phyloP scores from a whole-genome alignment of 2,329 filamentous ascomycete genomes.

The Colletotrichum salicis region DNA sequence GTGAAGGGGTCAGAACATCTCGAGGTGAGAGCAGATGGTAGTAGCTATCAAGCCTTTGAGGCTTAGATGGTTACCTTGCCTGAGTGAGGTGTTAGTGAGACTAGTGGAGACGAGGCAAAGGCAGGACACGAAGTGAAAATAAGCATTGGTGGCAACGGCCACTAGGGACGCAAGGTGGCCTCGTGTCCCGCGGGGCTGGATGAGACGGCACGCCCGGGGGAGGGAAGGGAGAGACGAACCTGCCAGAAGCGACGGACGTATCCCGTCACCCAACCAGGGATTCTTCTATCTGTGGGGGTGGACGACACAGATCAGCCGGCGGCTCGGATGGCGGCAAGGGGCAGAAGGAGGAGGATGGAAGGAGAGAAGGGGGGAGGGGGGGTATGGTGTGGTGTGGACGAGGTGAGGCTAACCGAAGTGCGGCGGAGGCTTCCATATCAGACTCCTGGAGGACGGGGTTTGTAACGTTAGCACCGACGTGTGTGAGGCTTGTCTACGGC shows the following conservation, averaged over 20 bases:
- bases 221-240: slow-evolving; percentile 64
- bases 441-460: slow-evolving; percentile 64
- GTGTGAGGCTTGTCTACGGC: slow-evolving; percentile 12
- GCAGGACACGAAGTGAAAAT: slow-evolving; percentile 17
- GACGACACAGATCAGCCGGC: slow-evolving; percentile 32
- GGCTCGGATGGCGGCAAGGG: slow-evolving; percentile 23
- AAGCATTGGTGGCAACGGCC: slow-evolving; percentile 29
- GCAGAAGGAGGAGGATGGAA: slow-evolving; percentile 3
- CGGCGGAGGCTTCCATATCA: slow-evolving; percentile 98
- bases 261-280: slow-evolving; percentile 90
- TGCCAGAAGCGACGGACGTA: slow-evolving; percentile 99
- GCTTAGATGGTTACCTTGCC: slow-evolving; percentile 47
- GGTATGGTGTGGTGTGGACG: background rate
- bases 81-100: slow-evolving; percentile 37
- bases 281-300: slow-evolving; percentile 72
- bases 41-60: no score
- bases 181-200: slow-evolving; percentile 20
- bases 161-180: slow-evolving; percentile 9
- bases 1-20: slow-evolving; percentile 15
- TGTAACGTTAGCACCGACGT: slow-evolving; percentile 14
- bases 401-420: slow-evolving; percentile 77
- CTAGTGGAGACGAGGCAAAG: background rate
- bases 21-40: background rate
- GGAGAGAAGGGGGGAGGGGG: slow-evolving; percentile 14
- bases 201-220: slow-evolving; percentile 22